Evolutionary conservation across 495 filamentous ascomycete genomes (phyloP), one percentile per base, ranked within the genome.

Genomic region (Podospora anserina): DNA sequence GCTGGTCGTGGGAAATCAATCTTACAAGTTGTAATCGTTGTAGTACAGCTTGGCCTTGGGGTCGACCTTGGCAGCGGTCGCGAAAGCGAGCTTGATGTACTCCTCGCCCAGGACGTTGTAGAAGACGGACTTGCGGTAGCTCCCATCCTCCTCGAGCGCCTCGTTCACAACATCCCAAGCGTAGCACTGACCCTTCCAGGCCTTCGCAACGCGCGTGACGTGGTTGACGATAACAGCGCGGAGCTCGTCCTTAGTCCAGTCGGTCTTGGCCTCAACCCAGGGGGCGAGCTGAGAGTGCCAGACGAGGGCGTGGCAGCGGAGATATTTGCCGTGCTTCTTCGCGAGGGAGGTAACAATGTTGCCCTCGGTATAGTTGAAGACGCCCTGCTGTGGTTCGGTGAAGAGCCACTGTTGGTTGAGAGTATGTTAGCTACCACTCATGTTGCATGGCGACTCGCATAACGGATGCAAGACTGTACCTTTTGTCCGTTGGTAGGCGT

Each of bases 131-230:
- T 80, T 66, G 62, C 88, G 84, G 69, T 85, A 86, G n/a, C 82
- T 82, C 39, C 88, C 90, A 71, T 89, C 85, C 62, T 91, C 89
- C 68, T 88, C 84, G 69, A 91, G 85, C 39, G 86, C 86, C 75
- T 92, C 89, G 77, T 91, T 91, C 19, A 90, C 82, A 0, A 92
- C 90, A 72, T 91, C 89, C 86, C 78, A 80, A 49, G 70, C 78
- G 61, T 85, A 82, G 77, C 86, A 87, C 44, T 81, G 77, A n/a
- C 86, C 86, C 69, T 83, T 83, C 70, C 79, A 89, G 71, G 88
- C 84, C 32, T 74, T 81, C 5, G 82, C 86, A 3, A 86, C 83
- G 23, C 75, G 75, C 19, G 77, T 80, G 66, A 90, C 81, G 76
- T 90, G 88, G 66, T 80, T 81, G 65, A 82, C 79, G 70, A 89